phyloP scores from a whole-genome alignment of 2,329 filamentous ascomycete species.

The Hypoxylon sp. region DNA sequence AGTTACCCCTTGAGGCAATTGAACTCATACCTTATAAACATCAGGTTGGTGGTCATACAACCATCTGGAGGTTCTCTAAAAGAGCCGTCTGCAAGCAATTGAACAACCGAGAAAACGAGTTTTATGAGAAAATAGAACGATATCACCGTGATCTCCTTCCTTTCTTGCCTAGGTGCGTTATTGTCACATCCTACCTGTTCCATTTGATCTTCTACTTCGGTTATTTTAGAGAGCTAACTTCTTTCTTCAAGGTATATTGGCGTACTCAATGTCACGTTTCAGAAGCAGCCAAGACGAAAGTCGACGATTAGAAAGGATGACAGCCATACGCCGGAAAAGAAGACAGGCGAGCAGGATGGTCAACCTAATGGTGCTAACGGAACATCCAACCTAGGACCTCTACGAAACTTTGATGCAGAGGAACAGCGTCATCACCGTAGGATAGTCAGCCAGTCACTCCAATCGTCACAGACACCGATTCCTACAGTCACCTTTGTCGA shows the following conservation, averaged over 20 bases:
- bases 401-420: constrained; percentile 40
- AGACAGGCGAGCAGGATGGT: constrained; percentile 53
- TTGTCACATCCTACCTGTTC: constrained; percentile 38
- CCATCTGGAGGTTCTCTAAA: constrained; percentile 94
- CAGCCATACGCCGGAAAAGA: constrained; percentile 49
- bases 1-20: constrained; percentile 85
- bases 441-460: constrained; percentile 81
- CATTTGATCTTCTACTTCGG: constrained; percentile 8
- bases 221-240: constrained; percentile 46
- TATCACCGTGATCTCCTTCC: constrained; percentile 90
- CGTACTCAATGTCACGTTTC: constrained; percentile 95
- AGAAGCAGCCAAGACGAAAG: constrained; percentile 81
- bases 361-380: constrained; percentile 53
- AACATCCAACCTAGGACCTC: constrained; percentile 30
- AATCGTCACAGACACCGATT: constrained; percentile 74
- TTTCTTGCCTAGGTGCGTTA: constrained; percentile 84
- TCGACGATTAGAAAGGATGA: constrained; percentile 69
- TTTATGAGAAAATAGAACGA: constrained; percentile 95
- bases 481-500: constrained; percentile 95
- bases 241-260: constrained; percentile 86
- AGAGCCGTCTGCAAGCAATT: constrained; percentile 97
- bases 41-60: constrained; percentile 97
- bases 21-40: constrained; percentile 97
- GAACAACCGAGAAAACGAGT: constrained; percentile 98
- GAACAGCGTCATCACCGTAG: constrained; percentile 56